Evolutionary conservation across 2,329 filamentous ascomycete genomes (phyloP).

Genomic region (Madurella fahalii): DNA sequence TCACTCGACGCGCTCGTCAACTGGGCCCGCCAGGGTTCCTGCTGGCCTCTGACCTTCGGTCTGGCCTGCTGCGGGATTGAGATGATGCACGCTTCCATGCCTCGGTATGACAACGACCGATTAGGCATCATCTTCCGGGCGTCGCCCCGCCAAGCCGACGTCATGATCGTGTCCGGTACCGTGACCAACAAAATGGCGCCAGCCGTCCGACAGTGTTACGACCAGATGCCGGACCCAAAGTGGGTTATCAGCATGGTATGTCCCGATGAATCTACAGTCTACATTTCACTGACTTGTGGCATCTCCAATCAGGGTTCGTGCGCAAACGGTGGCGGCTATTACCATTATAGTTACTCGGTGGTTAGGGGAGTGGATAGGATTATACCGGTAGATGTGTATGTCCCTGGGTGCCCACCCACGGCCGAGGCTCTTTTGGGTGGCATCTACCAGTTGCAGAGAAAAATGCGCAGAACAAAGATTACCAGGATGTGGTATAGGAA

Average conservation of each 20-base stretch:
- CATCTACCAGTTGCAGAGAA: constrained; percentile 65
- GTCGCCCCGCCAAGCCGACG: constrained; percentile 80
- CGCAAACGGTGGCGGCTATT: constrained; percentile 63
- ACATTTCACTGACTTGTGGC: no score
- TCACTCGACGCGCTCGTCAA: constrained; percentile 75
- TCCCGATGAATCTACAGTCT: no score
- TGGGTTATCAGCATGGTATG: constrained; percentile 55
- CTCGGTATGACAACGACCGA: constrained; percentile 84
- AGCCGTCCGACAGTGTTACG: constrained; percentile 84
- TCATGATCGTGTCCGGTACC: constrained; percentile 91
- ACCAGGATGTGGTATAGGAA: constrained; percentile 51
- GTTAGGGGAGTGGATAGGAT: constrained; percentile 62
- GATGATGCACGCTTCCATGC: constrained; percentile 89
- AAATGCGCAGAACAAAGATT: constrained; percentile 53
- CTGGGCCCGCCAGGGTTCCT: constrained; percentile 78
- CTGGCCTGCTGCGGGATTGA: constrained; percentile 86
- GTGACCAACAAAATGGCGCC: constrained; percentile 97
- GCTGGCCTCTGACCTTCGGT: constrained; percentile 87
- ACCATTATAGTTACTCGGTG: constrained; percentile 68
- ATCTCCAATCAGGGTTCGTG: constrained; percentile 2
- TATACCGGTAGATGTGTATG: constrained; percentile 64
- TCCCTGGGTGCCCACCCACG: constrained; percentile 58
- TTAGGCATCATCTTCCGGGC: constrained; percentile 88
- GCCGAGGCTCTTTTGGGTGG: constrained; percentile 48
- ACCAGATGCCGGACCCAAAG: constrained; percentile 89